A percentile compares a stretch with the other conserved stretches of the same genome.
phyloP scores from a whole-genome alignment of 805 yeast genomes.

The Candida railenensis region DNA sequence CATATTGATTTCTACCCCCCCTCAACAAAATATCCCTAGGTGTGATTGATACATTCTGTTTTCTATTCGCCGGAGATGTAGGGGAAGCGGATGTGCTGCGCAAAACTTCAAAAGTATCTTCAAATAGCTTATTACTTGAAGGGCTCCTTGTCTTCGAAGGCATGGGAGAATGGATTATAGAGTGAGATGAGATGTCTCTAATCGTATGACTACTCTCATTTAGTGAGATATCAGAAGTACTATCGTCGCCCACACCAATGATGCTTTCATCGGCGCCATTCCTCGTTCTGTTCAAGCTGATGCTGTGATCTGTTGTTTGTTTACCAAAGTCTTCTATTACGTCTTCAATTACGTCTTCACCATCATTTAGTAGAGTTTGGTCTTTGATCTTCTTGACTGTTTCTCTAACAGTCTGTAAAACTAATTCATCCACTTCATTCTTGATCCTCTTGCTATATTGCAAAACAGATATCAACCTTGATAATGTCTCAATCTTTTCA shows the following conservation, averaged over 20 bases:
- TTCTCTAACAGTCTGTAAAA: conserved; percentile 59
- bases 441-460: conserved; percentile 75
- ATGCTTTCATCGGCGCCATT: too few relatives aligned
- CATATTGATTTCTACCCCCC: conserved; percentile 14
- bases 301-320: too few relatives aligned
- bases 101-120: conserved; percentile 9
- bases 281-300: too few relatives aligned
- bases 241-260: not conserved
- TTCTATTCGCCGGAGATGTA: not conserved
- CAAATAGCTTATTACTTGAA: conserved; percentile 12
- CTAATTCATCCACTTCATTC: conserved; percentile 71
- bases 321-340: not conserved
- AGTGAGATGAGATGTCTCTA: not conserved
- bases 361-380: conserved; percentile 19
- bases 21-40: conserved; percentile 44
- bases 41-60: conserved; percentile 34
- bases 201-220: not conserved
- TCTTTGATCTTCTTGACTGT: conserved; percentile 58
- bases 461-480: conserved; percentile 70
- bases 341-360: not conserved
- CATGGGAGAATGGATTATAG: conserved; percentile 28
- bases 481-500: conserved; percentile 67
- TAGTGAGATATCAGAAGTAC: conserved; percentile 1
- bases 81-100: not conserved
- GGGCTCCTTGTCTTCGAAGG: conserved; percentile 35